Evolutionary conservation across 2,329 filamentous ascomycete genomes (phyloP), one percentile per base, ranked within the genome.

Genomic region (Myriosclerotinia curreyana): DNA sequence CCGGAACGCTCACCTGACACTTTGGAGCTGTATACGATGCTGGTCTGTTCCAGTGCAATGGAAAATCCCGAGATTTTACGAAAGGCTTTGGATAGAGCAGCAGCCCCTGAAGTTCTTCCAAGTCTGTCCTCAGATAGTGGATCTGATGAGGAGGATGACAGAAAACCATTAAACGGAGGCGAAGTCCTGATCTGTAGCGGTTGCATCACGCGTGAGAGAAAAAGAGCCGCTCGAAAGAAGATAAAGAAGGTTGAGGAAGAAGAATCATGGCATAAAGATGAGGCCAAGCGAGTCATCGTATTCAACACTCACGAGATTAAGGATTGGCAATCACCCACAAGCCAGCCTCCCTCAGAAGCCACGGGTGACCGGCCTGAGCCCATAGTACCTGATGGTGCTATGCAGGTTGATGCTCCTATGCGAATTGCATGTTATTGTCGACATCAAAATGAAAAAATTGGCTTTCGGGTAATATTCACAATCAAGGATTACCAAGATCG

Each of bases 391-490:
- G 80, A 81, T 54, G 86, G 85, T 59, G 85, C 88, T 8, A 86
- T 91, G 79, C 88, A 92, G 72, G 87, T 96, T 28, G 88, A 93
- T 69, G 86, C 91, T 2, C 92, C 92, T 0, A 96, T 98, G 93
- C 88, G 94, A 12, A 97, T 99, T 72, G 92, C 93, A 31, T 99
- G 94, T 76, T 99, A 98, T 77, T 98, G 94, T 77, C 87, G 94
- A 25, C 94, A 99, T 74, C 94, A 98, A 71, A 87, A 89, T 66
- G 95, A 98, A 77, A 98, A 98, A 79, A 81, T 89, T 69, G 94
- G 94, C 1, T 99, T 97, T 77, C 82, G 84, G 68, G 92, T 98
- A 71, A 96, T 99, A 68, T 96, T 98, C 77, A 98, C 94, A 1
- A 82, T 99, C 72, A 96, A 93, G 74, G 91, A 97, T 76, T 85